Evolutionary conservation across 2,329 filamentous ascomycete species (phyloP).

Genomic region (Sporothrix euskadiensis): DNA sequence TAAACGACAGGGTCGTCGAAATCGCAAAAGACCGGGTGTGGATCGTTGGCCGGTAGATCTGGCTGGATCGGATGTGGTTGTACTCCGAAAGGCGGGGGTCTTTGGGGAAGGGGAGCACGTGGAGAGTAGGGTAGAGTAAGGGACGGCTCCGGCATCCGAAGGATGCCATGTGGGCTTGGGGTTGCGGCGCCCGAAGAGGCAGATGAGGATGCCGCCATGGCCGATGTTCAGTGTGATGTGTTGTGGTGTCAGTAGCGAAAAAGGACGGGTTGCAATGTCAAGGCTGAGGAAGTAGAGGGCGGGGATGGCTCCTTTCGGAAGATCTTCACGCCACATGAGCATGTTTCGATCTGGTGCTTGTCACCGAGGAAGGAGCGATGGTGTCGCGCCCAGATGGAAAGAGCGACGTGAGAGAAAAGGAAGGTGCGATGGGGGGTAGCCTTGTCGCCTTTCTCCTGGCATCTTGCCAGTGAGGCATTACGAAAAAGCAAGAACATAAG

Average conservation of each 20-base stretch:
- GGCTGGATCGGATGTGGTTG: not conserved
- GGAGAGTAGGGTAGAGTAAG: not conserved
- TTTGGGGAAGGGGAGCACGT: not conserved
- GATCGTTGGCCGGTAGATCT: not conserved
- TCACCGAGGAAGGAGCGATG: not conserved
- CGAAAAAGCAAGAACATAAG: not conserved
- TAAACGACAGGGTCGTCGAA: slow-evolving; percentile 56
- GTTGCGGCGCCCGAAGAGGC: not conserved
- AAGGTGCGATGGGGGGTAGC: not conserved
- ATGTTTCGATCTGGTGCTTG: not conserved
- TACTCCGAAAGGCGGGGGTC: not conserved
- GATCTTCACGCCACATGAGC: not conserved
- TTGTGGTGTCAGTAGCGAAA: not conserved
- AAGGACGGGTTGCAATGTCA: not conserved
- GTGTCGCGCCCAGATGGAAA: not conserved
- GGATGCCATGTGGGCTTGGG: not conserved
- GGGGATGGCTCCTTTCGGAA: not conserved
- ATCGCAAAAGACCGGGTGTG: slow-evolving; percentile 45
- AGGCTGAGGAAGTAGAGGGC: not conserved
- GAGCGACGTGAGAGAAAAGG: not conserved
- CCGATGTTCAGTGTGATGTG: not conserved
- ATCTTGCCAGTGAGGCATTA: not conserved
- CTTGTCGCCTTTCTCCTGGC: not conserved
- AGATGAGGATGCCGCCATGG: not conserved
- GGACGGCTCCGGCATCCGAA: not conserved